Conservation (phyloP, 2,329 filamentous ascomycete genomes). For the Paraconiothyrium sp. region DNA sequence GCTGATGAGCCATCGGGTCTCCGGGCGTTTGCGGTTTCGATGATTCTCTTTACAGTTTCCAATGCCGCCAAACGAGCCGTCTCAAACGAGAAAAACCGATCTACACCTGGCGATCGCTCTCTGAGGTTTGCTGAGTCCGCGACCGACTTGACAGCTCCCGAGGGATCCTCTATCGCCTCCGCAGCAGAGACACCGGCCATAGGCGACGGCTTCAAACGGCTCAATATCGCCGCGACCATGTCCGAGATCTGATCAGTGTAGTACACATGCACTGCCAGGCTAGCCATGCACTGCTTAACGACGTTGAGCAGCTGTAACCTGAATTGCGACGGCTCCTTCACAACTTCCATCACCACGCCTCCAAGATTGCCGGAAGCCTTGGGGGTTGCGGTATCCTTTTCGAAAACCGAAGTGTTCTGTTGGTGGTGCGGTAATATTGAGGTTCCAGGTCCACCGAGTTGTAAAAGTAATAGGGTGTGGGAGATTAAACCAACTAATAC, state of each 20-base stretch:
- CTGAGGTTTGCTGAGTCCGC: conserved; percentile 59
- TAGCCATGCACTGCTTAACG: conserved; percentile 85
- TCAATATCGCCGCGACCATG: conserved; percentile 85
- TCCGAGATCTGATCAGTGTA: conserved; percentile 96
- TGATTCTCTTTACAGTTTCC: conserved; percentile 80
- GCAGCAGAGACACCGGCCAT: conserved; percentile 56
- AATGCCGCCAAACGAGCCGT: conserved; percentile 73
- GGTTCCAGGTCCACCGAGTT: conserved; percentile 63
- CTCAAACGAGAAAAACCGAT: conserved; percentile 70
- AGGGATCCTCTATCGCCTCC: conserved; percentile 62
- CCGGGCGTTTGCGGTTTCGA: conserved; percentile 76
- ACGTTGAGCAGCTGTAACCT: conserved; percentile 73
- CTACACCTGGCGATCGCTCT: conserved; percentile 61
- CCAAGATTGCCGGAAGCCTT: conserved; percentile 30
- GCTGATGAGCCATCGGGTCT: conserved; percentile 53
- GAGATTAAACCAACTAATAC: conserved; percentile 85
- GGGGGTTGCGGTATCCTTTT: conserved; percentile 31
- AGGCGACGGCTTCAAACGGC: conserved; percentile 75
- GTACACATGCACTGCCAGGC: conserved; percentile 92
- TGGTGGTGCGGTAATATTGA: conserved; percentile 51
- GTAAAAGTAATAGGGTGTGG: conserved; percentile 81
- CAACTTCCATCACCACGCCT: conserved; percentile 51
- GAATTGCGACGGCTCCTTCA: conserved; percentile 59
- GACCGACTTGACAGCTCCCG: conserved; percentile 58
- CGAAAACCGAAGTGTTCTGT: conserved; percentile 42